Base-by-base conservation (phyloP, 1,284 basidiomycete species). In the Pterula multifida region DNA sequence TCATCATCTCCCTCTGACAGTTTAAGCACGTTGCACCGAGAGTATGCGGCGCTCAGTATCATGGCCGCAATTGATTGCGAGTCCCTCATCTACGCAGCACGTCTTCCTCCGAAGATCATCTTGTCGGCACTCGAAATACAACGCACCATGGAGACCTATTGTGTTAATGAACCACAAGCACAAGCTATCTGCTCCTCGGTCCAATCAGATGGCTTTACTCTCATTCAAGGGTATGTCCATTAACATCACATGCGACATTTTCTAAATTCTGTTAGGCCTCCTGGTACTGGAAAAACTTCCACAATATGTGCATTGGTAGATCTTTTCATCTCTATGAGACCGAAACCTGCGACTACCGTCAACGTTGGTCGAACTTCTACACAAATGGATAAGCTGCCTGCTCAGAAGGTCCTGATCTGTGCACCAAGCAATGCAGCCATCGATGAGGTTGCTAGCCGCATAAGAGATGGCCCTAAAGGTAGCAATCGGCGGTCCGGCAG, bases 371-470 rank as follows among this genome's bases (percentile, higher is more conserved):
- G 67, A 23, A 60, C 12, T 45, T 45, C 19, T 50, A 55, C 62
- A 17, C 65, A 68, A 36, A 66, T 68, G 0, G 72, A 78, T 44
- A 77, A 76, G 55, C 68, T 67, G n/a, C 62, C 72, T 1, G 65
- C 72, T 2, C 68, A 79, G 52, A 96, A 96, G 63, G 72, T 98
- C 45, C 75, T 99, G 15, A 73, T 99, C 24, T 98, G 96, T 61
- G 96, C 96, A 0, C 96, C 96, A 1, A 95, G 90, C 71, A 99
- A 99, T 64, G 96, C 96, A 13, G 96, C 96, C 36, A 95, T 99
- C 49, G 94, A 99, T 62, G 96, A 99, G 68, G 85, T 98, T 23
- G 90, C 91, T 3, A 79, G 81, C 60, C 85, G 96, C 50, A 68
- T 98, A 36, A 89, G 88, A 63, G 81, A 89, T 32, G 85, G 88